Conservation (phyloP, 805 yeast species). For the Ogataea philodendri region DNA sequence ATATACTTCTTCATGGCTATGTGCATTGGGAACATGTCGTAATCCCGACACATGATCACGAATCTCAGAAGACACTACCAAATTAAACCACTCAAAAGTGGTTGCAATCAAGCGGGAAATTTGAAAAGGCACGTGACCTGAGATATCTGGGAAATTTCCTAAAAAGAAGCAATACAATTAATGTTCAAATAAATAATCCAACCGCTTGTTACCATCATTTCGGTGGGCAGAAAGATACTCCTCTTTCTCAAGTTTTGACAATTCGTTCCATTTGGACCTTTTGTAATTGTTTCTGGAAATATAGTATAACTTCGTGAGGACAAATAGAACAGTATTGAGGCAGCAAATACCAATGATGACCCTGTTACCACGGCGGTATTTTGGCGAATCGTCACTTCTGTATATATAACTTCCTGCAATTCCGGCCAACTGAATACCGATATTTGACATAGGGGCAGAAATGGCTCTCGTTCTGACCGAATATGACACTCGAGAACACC, state of each 20-base stretch:
- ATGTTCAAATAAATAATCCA: conserved; percentile 38
- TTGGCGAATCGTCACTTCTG: conserved; percentile 52
- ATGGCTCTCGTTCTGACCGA: conserved; percentile 60
- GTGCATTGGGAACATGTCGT: too few relatives aligned
- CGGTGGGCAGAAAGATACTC: conserved; percentile 35
- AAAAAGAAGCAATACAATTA: too few relatives aligned
- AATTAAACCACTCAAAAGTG: too few relatives aligned
- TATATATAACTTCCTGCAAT: conserved; percentile 53
- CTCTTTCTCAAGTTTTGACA: conserved; percentile 46
- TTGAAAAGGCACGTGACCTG: conserved; percentile 3
- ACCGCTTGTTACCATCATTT: conserved; percentile 54
- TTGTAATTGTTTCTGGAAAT: conserved; percentile 47
- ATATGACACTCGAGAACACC: conserved; percentile 61
- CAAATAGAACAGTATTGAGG: conserved; percentile 30
- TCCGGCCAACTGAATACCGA: conserved; percentile 51
- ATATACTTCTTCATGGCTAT: too few relatives aligned
- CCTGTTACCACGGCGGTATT: conserved; percentile 52
- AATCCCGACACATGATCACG: too few relatives aligned
- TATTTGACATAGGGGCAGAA: conserved; percentile 57
- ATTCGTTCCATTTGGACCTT: conserved; percentile 52
- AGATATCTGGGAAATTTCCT: too few relatives aligned
- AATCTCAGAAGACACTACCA: too few relatives aligned
- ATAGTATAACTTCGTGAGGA: conserved; percentile 36
- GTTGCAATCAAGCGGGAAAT: too few relatives aligned
- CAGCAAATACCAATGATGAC: conserved; percentile 37